Base-by-base conservation (phyloP, 2,329 filamentous ascomycete genomes). In the Bipolaris bicolor region DNA sequence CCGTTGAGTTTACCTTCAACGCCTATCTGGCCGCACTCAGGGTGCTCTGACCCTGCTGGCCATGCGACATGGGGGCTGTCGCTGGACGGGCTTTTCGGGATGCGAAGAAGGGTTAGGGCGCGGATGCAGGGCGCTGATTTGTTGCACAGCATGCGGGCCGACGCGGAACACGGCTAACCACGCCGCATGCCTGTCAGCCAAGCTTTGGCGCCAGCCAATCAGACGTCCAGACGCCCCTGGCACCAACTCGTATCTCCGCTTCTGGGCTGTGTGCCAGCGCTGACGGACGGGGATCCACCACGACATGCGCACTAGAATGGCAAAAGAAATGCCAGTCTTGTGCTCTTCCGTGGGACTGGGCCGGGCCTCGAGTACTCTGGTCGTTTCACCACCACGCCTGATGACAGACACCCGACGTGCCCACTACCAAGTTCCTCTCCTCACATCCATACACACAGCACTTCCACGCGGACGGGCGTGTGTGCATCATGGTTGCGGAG, bases 141-240 rank as follows among this genome's bases (percentile, higher is more conserved):
- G 54, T 43, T 26, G 49, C 29, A 29, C 26, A 31, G 26, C 16
- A 43, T 11, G 44, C 46, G 54, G 49, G 37, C 54, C 49, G 54
- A 47, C 49, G 54, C 54, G 54, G 54, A 53, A 53, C 36, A 37
- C 54, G 49, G 49, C 54, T 36, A 47, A 34, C 43, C 49, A 53
- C n/a, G 54, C 54, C 46, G 31, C 11, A n/a, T 36, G 34, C 54
- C 54, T 48, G 22, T 44, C 44, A 10, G 5, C 44, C 22, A 48
- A 34, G 16, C 34, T 24, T 20, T 15, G 3, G 3, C 16, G 34
- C n/a, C 18, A 15, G 18, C 54, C 54, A 57, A 57, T 53, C 4
- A 29, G n/a, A 10, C 15, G 22, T 6, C 13, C 9, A 6, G 40
- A 11, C 16, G 36, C 43, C 39, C 39, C 39, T 34, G 29, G 37